phyloP scores from a whole-genome alignment of 331 rosid species.

The Stylosanthes scabra region DNA sequence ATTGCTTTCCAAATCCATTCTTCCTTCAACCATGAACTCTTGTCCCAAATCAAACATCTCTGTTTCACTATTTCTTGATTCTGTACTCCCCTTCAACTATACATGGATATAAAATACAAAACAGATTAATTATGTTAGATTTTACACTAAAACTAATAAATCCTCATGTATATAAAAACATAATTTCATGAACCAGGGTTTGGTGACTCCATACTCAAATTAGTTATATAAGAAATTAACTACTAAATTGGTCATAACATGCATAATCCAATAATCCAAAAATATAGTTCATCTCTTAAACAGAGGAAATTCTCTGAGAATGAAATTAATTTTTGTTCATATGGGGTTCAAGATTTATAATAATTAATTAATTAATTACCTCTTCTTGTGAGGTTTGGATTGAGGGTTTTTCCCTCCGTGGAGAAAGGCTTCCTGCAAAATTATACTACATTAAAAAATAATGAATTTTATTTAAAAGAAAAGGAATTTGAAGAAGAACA shows the following conservation, averaged over 20 bases:
- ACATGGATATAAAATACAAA: neutral
- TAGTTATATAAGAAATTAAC: no score
- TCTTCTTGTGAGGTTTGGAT: slow-evolving; percentile 16
- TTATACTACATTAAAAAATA: neutral
- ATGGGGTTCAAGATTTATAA: neutral
- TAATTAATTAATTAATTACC: slow-evolving; percentile 16
- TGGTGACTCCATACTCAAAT: no score
- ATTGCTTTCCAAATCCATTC: slow-evolving; percentile 55
- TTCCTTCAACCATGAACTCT: slow-evolving; percentile 43
- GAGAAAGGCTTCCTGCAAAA: slow-evolving; percentile 47
- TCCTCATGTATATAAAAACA: neutral
- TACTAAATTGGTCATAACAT: no score
- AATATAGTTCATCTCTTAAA: neutral
- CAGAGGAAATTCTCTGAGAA: neutral
- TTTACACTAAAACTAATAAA: neutral
- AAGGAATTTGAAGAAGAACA: neutral
- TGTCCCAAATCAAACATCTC: slow-evolving; percentile 35
- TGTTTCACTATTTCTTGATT: slow-evolving; percentile 31
- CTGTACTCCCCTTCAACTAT: slow-evolving; percentile 39
- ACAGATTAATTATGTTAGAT: no score
- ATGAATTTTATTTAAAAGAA: neutral
- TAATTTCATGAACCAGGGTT: neutral
- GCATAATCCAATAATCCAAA: neutral
- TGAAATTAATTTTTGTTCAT: neutral
- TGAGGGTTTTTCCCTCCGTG: slow-evolving; percentile 39